These are phyloP conservation scores for Theileria sp. DNA, from an alignment of 169 alveolate genomes.

Conservation along the genomic window DNA sequence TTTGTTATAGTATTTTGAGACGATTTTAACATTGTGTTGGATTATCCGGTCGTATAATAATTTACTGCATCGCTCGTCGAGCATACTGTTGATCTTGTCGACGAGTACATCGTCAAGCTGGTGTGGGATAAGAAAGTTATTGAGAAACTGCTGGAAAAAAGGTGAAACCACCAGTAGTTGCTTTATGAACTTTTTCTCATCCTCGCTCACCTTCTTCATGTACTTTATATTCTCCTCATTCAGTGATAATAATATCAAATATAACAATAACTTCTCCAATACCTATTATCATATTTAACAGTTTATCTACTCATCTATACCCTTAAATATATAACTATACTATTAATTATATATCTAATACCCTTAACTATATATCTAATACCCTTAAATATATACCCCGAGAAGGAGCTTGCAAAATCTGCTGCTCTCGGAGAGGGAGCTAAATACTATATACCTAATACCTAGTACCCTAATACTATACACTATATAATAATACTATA, in stretches of 20 bases:
- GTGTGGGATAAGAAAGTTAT: constrained; percentile 63
- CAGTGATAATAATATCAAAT: constrained; percentile 35
- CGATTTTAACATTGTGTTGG: constrained; percentile 74
- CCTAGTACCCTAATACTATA: too few relatives aligned
- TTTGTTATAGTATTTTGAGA: constrained; percentile 66
- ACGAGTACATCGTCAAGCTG: constrained; percentile 60
- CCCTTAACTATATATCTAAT: too few relatives aligned
- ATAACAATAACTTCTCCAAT: constrained; percentile 44
- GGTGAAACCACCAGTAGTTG: constrained; percentile 53
- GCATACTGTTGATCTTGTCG: constrained; percentile 31
- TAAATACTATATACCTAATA: too few relatives aligned
- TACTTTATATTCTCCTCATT: constrained; percentile 32
- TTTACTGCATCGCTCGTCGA: constrained; percentile 28
- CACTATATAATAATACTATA: too few relatives aligned
- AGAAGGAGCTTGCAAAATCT: too few relatives aligned
- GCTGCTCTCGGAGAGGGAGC: too few relatives aligned
- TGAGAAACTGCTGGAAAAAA: constrained; percentile 61
- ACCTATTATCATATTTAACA: too few relatives aligned
- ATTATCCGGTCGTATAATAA: constrained; percentile 69
- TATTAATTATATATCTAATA: too few relatives aligned
- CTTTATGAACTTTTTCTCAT: constrained; percentile 62
- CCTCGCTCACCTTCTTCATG: constrained; percentile 38
- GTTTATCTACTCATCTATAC: too few relatives aligned
- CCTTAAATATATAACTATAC: too few relatives aligned
- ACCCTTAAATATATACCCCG: too few relatives aligned